Evolutionary conservation across 1,139 yeast species (phyloP), one percentile per base, ranked within the genome.

Genomic region (Saccharomycopsis hybrid): DNA sequence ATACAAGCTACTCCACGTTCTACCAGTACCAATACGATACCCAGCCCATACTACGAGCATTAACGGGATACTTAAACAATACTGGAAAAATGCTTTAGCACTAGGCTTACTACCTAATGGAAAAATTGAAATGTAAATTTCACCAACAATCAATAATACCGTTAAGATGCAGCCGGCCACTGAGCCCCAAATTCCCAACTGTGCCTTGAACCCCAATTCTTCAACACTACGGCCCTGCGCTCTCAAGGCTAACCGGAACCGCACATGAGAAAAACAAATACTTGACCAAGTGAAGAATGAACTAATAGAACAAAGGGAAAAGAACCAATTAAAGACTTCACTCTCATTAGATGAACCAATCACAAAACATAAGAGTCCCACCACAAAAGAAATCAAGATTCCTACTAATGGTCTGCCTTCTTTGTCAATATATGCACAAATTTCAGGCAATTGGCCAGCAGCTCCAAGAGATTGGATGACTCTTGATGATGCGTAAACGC

Each of bases 391-490:
- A 51, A 77, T 64, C 50, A 67, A 50, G 52, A 78, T 72, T 18
- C 83, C 76, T 41, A 72, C 70, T 58, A 78, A 61, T 39, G 85
- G 85, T 60, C 85, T 65, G 25, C 85, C 85, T 44, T 67, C 67
- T 51, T 72, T 67, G 62, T 80, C 85, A 51, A 79, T 71, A 63
- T 74, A 79, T 3, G 74, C 80, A 52, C 39, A 50, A 9, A 44
- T 43, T 4, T 32, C n/a, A 32, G 53, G 53, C 72, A 76, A 7
- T 69, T 72, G 3, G 78, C 73, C 58, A 73, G 44, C 68, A 8
- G 78, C 80, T 46, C 85, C 84, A 62, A 82, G 72, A 27, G 87
- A 78, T 48, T 80, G 80, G 60, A 82, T 67, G 46, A 83, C 78
- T 70, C 88, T 74, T 37, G 86, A 78, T 47, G 82, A 73, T 37